Evolutionary conservation across 305 asterid genomes (phyloP), one percentile per base, ranked within the genome.

Genomic region (Fraxinus dipetala): DNA sequence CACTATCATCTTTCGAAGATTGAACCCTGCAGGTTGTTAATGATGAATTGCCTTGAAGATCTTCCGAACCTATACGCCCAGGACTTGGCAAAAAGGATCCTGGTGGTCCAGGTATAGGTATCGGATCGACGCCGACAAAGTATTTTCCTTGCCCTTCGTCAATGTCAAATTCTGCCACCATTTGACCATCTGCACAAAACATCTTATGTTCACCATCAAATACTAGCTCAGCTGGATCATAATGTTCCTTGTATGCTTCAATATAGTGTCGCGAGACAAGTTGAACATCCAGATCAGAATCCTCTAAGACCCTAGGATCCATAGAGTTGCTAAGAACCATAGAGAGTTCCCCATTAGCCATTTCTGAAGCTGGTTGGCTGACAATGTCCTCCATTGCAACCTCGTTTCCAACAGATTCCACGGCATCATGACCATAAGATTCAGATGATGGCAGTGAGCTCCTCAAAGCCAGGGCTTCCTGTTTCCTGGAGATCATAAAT

Each of bases 81-180:
- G 98, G 99, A 81, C 99, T 95, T 0, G 98, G 99, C 83, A 95
- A 85, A 86, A 91, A 95, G 1, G 97, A 95, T 76, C 99, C 99
- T 0, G 97, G 98, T 4, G 99, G 99, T 54, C 98, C 99, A 0
- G 99, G 99, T 77, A 95, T 95, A 59, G 93, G 93, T 82, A 95
- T 93, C 22, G 96, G 92, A 84, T 95, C 98, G 20, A 95, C 98
- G 80, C 90, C 94, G 61, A 80, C 86, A 83, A 85, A 91, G 88
- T 91, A 93, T 86, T 90, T 86, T 78, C 96, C 92, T 51, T 87
- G 89, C 67, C 77, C 90, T 63, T 89, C 92, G 72, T 83, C 87
- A 31, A 85, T 87, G 63, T 86, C 89, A 77, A 80, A 79, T 72
- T 90, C 92, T 34, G 85, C 72, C 45, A 74, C 79, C 78, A 65